phyloP scores from a whole-genome alignment of 1,284 basidiomycete genomes.

The Microbotryum lychnidis-dioicae region DNA sequence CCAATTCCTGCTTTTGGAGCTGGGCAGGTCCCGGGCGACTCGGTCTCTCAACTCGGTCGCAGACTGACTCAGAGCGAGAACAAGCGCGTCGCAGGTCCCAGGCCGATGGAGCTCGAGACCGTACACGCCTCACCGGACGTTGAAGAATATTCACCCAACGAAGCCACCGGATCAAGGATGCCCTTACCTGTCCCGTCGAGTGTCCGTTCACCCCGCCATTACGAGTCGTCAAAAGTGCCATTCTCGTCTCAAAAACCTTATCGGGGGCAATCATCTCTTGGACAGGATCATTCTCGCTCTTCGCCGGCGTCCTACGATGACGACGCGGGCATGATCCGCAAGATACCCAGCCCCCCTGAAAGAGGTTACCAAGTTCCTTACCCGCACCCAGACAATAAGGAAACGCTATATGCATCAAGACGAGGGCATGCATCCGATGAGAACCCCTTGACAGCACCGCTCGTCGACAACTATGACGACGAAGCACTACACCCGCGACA shows the following conservation, averaged over 20 bases:
- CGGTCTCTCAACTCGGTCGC: constrained; percentile 25
- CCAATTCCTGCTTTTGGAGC: not conserved
- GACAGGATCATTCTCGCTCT: not conserved
- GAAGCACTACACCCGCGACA: no score
- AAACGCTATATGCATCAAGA: no score
- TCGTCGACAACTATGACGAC: no score
- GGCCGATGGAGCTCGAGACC: constrained; percentile 11
- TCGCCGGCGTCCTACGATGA: no score
- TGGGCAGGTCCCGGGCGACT: constrained; percentile 8
- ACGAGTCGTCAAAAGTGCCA: constrained; percentile 18
- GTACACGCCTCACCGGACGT: not conserved
- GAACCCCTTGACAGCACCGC: no score
- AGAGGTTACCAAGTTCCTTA: no score
- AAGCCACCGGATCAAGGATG: not conserved
- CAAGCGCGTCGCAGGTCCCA: constrained; percentile 14
- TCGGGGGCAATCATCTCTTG: not conserved
- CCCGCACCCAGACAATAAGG: no score
- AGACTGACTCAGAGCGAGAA: constrained; percentile 16
- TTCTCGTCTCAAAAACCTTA: not conserved
- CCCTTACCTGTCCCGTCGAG: no score
- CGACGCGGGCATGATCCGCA: no score
- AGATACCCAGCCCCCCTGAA: no score
- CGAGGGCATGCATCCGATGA: no score
- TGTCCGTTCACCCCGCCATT: not conserved
- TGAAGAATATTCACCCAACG: constrained; percentile 8